Percentiles rank a stretch among this genome's conserved stretches.
These are phyloP conservation scores for Scheffersomyces ergatensis DNA, from an alignment of 805 yeast genomes.

Conservation along the genomic window DNA sequence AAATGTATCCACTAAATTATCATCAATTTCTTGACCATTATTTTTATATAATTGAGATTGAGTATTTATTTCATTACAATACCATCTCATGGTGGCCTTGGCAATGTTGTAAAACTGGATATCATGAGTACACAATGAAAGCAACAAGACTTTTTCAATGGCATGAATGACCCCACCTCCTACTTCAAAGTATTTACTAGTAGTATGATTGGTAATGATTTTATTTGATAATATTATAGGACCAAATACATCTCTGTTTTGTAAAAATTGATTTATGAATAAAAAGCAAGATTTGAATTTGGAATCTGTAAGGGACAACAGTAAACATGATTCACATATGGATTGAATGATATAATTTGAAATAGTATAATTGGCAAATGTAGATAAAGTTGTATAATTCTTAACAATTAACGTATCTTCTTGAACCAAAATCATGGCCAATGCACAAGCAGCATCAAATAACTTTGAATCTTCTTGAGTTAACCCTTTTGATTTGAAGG, in stretches of 20 bases:
- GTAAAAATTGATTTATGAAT: slow-evolving; percentile 31
- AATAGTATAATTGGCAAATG: slow-evolving; percentile 22
- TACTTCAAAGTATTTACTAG: slow-evolving; percentile 6
- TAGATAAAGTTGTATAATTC: slow-evolving; percentile 19
- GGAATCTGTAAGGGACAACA: slow-evolving; percentile 30
- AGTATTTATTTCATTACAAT: slow-evolving; percentile 17
- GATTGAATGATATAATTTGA: slow-evolving; percentile 31
- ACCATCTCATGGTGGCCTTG: slow-evolving; percentile 33
- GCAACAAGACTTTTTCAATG: slow-evolving; percentile 34
- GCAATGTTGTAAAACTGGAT: slow-evolving; percentile 41
- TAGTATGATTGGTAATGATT: slow-evolving; percentile 9
- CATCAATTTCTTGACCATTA: slow-evolving; percentile 9
- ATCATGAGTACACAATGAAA: slow-evolving; percentile 43
- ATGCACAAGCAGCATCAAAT: slow-evolving; percentile 32
- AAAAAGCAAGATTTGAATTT: slow-evolving; percentile 35
- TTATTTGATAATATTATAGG: slow-evolving; percentile 10
- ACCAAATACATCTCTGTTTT: slow-evolving; percentile 18
- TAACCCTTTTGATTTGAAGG: slow-evolving; percentile 12
- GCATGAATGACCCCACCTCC: slow-evolving; percentile 20
- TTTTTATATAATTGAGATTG: slow-evolving; percentile 1
- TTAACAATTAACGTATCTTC: slow-evolving; percentile 10
- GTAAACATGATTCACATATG: slow-evolving; percentile 34
- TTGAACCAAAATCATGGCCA: slow-evolving; percentile 29
- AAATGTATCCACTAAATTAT: slow-evolving; percentile 26
- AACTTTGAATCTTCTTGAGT: slow-evolving; percentile 14